These are phyloP conservation scores for Dianthus caryophyllus DNA, from an alignment of 148 eudicot species.

Conservation along the genomic window DNA sequence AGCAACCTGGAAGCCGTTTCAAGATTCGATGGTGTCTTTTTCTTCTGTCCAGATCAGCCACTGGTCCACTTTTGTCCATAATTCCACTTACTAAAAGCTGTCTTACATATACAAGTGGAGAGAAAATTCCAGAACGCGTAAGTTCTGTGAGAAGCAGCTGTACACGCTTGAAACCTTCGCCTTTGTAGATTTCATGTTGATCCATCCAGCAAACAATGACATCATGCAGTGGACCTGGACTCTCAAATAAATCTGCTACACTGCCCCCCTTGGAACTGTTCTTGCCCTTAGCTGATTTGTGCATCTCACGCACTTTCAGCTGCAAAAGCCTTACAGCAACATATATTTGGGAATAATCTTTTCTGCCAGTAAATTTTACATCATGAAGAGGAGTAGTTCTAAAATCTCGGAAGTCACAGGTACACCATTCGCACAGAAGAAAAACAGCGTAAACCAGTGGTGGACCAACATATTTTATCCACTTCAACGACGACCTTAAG, in stretches of 20 bases:
- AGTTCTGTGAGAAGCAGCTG: slow-evolving; percentile 73
- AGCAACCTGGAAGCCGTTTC: slow-evolving; percentile 76
- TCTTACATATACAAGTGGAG: slow-evolving; percentile 78
- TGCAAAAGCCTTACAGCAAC: slow-evolving; percentile 71
- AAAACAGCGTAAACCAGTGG: slow-evolving; percentile 72
- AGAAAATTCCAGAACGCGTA: slow-evolving; percentile 63
- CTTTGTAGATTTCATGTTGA: slow-evolving; percentile 74
- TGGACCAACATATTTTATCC: slow-evolving; percentile 50
- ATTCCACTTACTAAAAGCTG: slow-evolving; percentile 87
- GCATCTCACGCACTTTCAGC: slow-evolving; percentile 53
- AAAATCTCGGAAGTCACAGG: slow-evolving; percentile 81
- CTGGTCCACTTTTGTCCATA: slow-evolving; percentile 54
- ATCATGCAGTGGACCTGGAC: slow-evolving; percentile 95
- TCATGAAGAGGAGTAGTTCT: slow-evolving; percentile 55
- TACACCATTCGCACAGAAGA: slow-evolving; percentile 96
- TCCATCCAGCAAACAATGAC: slow-evolving; percentile 86
- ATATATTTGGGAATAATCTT: slow-evolving; percentile 74
- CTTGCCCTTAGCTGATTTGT: slow-evolving; percentile 35
- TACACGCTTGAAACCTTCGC: slow-evolving; percentile 74
- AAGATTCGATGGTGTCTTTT: slow-evolving; percentile 68
- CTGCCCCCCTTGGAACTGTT: slow-evolving; percentile 26
- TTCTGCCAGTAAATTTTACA: slow-evolving; percentile 73
- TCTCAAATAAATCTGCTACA: slow-evolving; percentile 61
- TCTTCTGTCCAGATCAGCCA: slow-evolving; percentile 38
- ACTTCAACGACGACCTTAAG: slow-evolving; percentile 65